Conservation (phyloP, 2,329 filamentous ascomycete genomes). For the Penicillium sp. region DNA sequence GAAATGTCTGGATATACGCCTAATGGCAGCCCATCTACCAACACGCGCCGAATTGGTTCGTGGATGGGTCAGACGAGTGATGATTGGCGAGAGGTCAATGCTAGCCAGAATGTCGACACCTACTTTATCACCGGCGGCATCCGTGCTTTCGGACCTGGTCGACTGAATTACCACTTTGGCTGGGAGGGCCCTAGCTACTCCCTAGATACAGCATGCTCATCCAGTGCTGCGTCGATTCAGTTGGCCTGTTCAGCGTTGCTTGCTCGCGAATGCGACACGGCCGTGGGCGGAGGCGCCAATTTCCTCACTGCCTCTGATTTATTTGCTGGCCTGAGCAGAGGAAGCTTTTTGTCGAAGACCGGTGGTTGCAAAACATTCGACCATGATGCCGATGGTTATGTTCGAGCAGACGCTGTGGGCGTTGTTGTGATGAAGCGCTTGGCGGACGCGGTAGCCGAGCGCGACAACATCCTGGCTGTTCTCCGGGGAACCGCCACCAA, state of each 20-base stretch:
- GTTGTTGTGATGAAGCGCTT: slow-evolving; percentile 55
- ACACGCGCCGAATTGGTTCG: no score
- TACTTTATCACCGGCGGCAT: no score
- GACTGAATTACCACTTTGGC: slow-evolving; percentile 76
- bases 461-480: slow-evolving; percentile 46
- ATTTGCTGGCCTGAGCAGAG: slow-evolving; percentile 64
- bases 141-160: slow-evolving; percentile 61
- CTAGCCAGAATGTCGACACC: no score
- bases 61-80: no score
- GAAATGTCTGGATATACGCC: slow-evolving; percentile 67
- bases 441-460: slow-evolving; percentile 53
- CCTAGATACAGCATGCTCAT: slow-evolving; percentile 73
- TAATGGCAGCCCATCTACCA: no score
- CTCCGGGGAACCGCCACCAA: slow-evolving; percentile 48
- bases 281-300: slow-evolving; percentile 75
- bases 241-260: slow-evolving; percentile 71
- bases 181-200: slow-evolving; percentile 72
- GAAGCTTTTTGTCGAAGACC: slow-evolving; percentile 32
- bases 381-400: slow-evolving; percentile 55
- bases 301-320: slow-evolving; percentile 74
- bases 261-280: slow-evolving; percentile 75
- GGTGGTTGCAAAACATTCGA: slow-evolving; percentile 55
- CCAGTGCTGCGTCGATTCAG: slow-evolving; percentile 64
- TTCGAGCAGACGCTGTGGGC: slow-evolving; percentile 54
- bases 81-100: no score